These are phyloP conservation scores for Chamaenerion angustifolium DNA, from an alignment of 345 rosid genomes.

Conservation along the genomic window DNA sequence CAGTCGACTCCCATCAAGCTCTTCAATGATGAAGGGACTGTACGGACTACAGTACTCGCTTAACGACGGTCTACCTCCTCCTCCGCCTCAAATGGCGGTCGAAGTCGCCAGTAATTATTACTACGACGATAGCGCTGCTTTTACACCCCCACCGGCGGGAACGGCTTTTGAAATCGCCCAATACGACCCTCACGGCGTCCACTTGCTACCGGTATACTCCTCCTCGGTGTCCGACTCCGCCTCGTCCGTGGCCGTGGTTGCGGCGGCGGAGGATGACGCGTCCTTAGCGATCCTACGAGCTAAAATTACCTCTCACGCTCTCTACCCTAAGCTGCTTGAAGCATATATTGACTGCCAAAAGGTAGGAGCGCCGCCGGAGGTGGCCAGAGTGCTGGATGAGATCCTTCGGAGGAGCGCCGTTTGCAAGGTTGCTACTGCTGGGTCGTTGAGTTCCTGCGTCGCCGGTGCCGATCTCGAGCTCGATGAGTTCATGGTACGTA, in stretches of 20 bases:
- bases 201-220: conserved; percentile 14
- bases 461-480: conserved; percentile 49
- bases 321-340: conserved; percentile 37
- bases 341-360: conserved; percentile 47
- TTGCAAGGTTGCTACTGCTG: conserved; percentile 1
- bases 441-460: too few relatives aligned
- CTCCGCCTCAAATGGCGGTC: conserved; percentile 8
- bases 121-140: neutral
- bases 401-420: conserved; percentile 6
- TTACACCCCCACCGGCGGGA: neutral
- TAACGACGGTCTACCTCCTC: conserved; percentile 5
- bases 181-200: conserved; percentile 5
- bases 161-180: conserved; percentile 1
- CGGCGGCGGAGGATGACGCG: conserved; percentile 15
- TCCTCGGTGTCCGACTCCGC: conserved; percentile 35
- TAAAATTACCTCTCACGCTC: conserved; percentile 41
- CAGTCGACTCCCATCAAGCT: neutral
- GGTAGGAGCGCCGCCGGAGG: conserved; percentile 53
- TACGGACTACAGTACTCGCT: conserved; percentile 14
- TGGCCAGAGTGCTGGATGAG: conserved; percentile 20
- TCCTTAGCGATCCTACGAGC: conserved; percentile 24
- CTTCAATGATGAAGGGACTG: conserved; percentile 20
- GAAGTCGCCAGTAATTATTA: neutral
- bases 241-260: conserved; percentile 22
- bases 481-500: conserved; percentile 49